Percentiles rank a stretch among this genome's conserved stretches.
Evolutionary conservation across 2,329 filamentous ascomycete genomes (phyloP).

Genomic region (Annulohypoxylon truncatum): DNA sequence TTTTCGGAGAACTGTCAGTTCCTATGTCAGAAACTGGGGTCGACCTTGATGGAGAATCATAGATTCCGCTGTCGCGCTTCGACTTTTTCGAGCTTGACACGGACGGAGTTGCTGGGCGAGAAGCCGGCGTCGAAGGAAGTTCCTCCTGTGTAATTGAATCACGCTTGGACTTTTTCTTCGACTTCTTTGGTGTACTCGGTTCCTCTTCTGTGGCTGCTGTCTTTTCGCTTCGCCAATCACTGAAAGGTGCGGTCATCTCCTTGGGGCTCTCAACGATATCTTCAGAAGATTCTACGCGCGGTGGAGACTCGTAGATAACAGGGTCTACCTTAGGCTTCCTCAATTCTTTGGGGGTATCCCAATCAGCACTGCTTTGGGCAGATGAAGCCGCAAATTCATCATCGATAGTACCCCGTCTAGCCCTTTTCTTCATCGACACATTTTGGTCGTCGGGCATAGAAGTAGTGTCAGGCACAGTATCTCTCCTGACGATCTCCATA

Average conservation of each 20-base stretch:
- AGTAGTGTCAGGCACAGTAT: slow-evolving; percentile 9
- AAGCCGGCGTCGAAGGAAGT: slow-evolving; percentile 44
- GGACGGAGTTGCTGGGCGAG: slow-evolving; percentile 51
- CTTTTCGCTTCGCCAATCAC: slow-evolving; percentile 47
- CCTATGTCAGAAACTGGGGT: slow-evolving; percentile 26
- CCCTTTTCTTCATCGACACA: slow-evolving; percentile 49
- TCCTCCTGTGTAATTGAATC: slow-evolving; percentile 43
- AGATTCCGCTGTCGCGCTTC: slow-evolving; percentile 47
- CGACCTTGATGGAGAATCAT: slow-evolving; percentile 39
- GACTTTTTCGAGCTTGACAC: slow-evolving; percentile 48
- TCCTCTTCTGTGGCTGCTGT: slow-evolving; percentile 49
- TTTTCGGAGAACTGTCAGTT: slow-evolving; percentile 42
- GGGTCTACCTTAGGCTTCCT: slow-evolving; percentile 50
- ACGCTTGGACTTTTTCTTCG: slow-evolving; percentile 53
- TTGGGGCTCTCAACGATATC: slow-evolving; percentile 57
- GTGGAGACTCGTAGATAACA: slow-evolving; percentile 47
- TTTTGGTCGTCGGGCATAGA: slow-evolving; percentile 38
- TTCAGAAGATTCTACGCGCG: slow-evolving; percentile 48
- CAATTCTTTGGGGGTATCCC: slow-evolving; percentile 49
- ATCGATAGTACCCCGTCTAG: slow-evolving; percentile 42
- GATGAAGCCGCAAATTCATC: slow-evolving; percentile 40
- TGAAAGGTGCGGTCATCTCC: slow-evolving; percentile 53
- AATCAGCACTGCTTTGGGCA: slow-evolving; percentile 46
- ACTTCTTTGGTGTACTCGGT: slow-evolving; percentile 52
- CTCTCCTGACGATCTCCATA: slow-evolving; percentile 20